These are phyloP conservation scores for Gonium pectorale DNA, from an alignment of 139 green algal species.

Conservation along the genomic window DNA sequence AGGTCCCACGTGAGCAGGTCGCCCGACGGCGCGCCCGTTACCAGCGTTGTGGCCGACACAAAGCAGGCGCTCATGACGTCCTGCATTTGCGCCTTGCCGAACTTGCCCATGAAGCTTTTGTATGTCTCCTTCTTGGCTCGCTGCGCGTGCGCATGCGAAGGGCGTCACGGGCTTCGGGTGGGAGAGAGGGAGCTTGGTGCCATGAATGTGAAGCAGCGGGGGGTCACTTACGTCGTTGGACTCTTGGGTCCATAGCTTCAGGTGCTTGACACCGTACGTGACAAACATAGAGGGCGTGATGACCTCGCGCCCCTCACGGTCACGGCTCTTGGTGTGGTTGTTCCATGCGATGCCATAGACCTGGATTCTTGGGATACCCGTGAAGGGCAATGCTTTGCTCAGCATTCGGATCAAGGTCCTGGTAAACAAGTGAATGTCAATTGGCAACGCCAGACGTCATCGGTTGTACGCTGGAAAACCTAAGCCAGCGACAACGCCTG, in stretches of 20 bases:
- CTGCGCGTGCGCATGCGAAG: not conserved
- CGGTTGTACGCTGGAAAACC: too few species aligned
- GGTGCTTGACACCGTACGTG: constrained; percentile 74
- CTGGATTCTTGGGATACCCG: too few species aligned
- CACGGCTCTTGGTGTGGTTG: constrained; percentile 51
- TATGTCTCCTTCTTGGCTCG: constrained; percentile 47
- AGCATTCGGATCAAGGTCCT: too few species aligned
- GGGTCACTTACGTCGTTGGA: constrained; percentile 19
- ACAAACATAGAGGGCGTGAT: constrained; percentile 60
- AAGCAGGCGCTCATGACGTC: constrained; percentile 66
- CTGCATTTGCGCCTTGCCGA: constrained; percentile 52
- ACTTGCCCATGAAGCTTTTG: constrained; percentile 59
- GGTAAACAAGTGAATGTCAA: too few species aligned
- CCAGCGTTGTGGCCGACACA: constrained; percentile 58
- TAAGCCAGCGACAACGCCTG: too few species aligned
- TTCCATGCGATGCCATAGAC: constrained; percentile 78
- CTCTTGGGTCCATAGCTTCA: constrained; percentile 70
- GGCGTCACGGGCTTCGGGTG: not conserved
- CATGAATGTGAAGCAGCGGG: not conserved
- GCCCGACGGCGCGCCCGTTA: constrained; percentile 60
- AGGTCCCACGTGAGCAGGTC: constrained; percentile 71
- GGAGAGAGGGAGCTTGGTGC: too few species aligned
- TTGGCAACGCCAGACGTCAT: too few species aligned
- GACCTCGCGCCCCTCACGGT: constrained; percentile 33
- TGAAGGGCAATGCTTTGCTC: too few species aligned